Conservation (phyloP, 805 yeast genomes). For the Lachancea quebecensis region DNA sequence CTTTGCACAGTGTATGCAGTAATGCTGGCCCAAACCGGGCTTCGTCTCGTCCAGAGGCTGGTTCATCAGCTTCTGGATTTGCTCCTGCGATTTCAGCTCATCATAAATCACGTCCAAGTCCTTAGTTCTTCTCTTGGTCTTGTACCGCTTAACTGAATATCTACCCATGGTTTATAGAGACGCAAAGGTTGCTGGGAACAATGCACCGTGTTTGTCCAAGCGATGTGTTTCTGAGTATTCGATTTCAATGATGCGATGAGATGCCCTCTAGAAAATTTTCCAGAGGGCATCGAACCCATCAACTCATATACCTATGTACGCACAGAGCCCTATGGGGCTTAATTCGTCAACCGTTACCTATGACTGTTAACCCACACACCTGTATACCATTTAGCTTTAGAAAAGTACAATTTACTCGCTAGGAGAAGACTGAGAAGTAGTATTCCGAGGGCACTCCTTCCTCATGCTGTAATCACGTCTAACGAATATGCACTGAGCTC, state of each 20-base stretch:
- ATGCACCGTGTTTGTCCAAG: too few relatives aligned
- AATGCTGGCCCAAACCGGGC: constrained; percentile 92
- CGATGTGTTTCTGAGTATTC: too few relatives aligned
- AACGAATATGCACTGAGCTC: too few relatives aligned
- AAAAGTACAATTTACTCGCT: background rate
- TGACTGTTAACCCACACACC: too few relatives aligned
- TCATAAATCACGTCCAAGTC: constrained; percentile 77
- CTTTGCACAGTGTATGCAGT: constrained; percentile 90
- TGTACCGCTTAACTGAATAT: constrained; percentile 77
- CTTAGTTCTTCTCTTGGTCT: constrained; percentile 80
- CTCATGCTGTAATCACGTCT: too few relatives aligned
- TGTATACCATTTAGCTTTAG: too few relatives aligned
- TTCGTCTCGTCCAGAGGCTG: constrained; percentile 85
- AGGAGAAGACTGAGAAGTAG: background rate
- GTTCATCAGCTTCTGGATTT: constrained; percentile 60
- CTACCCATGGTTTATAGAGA: constrained; percentile 66
- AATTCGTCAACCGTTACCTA: too few relatives aligned
- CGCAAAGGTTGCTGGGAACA: too few relatives aligned
- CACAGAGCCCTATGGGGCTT: too few relatives aligned
- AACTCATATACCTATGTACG: too few relatives aligned
- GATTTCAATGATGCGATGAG: constrained; percentile 2
- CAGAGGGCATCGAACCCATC: too few relatives aligned
- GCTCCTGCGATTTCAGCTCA: constrained; percentile 60
- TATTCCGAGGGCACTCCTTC: background rate
- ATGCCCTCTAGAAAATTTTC: constrained; percentile 5